Conservation (phyloP, 306 rosid genomes). For the Quercus suber region DNA sequence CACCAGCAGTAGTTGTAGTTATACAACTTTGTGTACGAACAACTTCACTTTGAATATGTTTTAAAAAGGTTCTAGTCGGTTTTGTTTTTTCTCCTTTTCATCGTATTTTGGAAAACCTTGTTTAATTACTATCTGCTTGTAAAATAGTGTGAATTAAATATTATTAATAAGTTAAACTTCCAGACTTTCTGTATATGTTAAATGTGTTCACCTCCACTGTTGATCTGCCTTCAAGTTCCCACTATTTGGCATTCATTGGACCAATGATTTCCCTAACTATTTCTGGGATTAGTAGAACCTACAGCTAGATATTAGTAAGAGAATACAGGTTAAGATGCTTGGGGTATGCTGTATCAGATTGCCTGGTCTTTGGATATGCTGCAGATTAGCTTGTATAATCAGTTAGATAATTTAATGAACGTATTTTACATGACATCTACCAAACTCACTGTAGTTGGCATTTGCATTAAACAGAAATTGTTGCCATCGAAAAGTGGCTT, state of each 20-base stretch:
- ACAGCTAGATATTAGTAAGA: not conserved
- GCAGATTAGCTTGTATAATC: too few relatives aligned
- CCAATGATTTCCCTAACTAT: not conserved
- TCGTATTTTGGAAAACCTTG: not conserved
- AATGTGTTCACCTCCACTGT: not conserved
- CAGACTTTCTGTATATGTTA: not conserved
- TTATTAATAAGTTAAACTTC: not conserved
- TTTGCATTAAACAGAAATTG: too few relatives aligned
- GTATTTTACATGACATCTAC: too few relatives aligned
- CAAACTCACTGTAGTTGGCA: too few relatives aligned
- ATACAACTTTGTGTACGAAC: not conserved
- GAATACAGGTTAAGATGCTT: not conserved
- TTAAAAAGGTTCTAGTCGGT: not conserved
- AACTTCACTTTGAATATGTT: not conserved
- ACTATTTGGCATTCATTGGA: not conserved
- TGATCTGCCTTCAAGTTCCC: not conserved
- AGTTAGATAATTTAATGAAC: too few relatives aligned
- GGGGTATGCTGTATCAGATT: not conserved
- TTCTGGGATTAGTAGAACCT: not conserved
- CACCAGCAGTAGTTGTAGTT: not conserved
- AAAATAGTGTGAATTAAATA: not conserved
- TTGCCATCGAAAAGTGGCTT: too few relatives aligned
- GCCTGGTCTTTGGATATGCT: not conserved
- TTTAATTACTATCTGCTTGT: not conserved
- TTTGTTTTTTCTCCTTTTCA: not conserved